Base-by-base conservation (phyloP, 768 basidiomycete species). In the Auricularia sp. region DNA sequence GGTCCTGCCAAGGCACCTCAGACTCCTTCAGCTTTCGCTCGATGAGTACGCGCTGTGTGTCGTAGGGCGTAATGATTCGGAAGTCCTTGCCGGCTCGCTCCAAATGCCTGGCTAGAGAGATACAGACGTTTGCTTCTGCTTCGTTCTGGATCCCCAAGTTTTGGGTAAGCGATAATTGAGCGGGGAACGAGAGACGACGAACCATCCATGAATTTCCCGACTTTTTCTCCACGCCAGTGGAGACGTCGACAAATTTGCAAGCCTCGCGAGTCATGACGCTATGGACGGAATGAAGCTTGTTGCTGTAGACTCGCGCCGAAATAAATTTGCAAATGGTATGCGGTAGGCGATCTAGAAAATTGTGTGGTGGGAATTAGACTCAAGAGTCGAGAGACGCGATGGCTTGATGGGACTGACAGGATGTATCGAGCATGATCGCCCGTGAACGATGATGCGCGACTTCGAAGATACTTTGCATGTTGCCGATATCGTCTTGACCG, bases 61-160 rank as follows among this genome's bases (percentile, higher is more conserved):
- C 88, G 79, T 93, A 93, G 0, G 91, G 91, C 7, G 88, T 91
- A 61, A 93, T 87, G 54, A 93, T 84, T 36, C 80, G 79, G 71
- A 80, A 92, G 0, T 75, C 73, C 66, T 72, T 66, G 82, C 72
- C 3, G 75, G 73, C 68, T 88, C 79, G 47, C 90, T 80, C 54
- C 47, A 51, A 16, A 4, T 82, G 77, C 51, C 73, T 68, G 51
- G 87, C 85, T 69, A 92, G 75, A 62, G 80, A 74, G 7, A 90
- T 66, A 43, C 87, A 80, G 58, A 80, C 79, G 54, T 82, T 70
- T 69, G 78, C 74, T 74, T 93, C 91, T 42, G 72, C 68, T 21
- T 68, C 53, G 75, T 91, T 92, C 90, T 92, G 66, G 23, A 12
- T 12, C 39, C 23, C 23, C 23, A 23, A 23, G 23, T 23, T 23